Evolutionary conservation across 805 yeast species (phyloP).

Genomic region (Suhomyces vadensis): DNA sequence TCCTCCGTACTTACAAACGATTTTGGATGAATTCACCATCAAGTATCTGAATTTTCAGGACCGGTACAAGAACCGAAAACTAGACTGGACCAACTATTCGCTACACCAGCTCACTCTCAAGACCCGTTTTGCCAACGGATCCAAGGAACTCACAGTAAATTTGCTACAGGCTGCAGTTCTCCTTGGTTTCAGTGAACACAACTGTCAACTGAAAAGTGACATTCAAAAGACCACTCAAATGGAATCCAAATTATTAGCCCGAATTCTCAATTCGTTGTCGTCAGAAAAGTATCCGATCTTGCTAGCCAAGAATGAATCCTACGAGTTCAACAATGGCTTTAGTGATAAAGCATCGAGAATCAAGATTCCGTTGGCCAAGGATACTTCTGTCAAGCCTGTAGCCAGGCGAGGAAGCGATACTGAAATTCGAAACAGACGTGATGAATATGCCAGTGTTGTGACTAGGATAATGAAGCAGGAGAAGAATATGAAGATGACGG

Average conservation of each 20-base stretch:
- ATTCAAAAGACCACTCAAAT: conserved; percentile 32
- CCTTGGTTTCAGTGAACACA: conserved; percentile 35
- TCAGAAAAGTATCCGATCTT: conserved; percentile 34
- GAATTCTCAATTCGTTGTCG: conserved; percentile 30
- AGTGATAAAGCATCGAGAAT: conserved; percentile 29
- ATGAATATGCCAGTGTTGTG: conserved; percentile 30
- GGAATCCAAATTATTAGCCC: conserved; percentile 28
- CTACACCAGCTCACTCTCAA: conserved; percentile 42
- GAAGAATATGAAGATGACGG: conserved; percentile 22
- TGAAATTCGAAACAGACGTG: conserved; percentile 22
- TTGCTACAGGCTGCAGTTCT: conserved; percentile 47
- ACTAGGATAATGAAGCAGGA: conserved; percentile 35
- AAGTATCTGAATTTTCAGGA: conserved; percentile 22
- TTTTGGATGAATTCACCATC: conserved; percentile 23
- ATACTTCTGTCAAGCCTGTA: conserved; percentile 10
- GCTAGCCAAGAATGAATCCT: conserved; percentile 11
- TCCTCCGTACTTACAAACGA: conserved; percentile 22
- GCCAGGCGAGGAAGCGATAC: conserved; percentile 12
- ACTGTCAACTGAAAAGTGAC: conserved; percentile 20
- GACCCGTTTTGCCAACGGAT: conserved; percentile 30
- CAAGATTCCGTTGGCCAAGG: conserved; percentile 30
- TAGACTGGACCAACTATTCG: conserved; percentile 45
- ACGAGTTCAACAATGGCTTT: conserved; percentile 25
- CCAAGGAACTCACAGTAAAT: conserved; percentile 38
- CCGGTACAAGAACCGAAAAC: conserved; percentile 23